These are phyloP conservation scores for Sporobolomyces phaffii DNA, from an alignment of 768 basidiomycete genomes.

Conservation along the genomic window DNA sequence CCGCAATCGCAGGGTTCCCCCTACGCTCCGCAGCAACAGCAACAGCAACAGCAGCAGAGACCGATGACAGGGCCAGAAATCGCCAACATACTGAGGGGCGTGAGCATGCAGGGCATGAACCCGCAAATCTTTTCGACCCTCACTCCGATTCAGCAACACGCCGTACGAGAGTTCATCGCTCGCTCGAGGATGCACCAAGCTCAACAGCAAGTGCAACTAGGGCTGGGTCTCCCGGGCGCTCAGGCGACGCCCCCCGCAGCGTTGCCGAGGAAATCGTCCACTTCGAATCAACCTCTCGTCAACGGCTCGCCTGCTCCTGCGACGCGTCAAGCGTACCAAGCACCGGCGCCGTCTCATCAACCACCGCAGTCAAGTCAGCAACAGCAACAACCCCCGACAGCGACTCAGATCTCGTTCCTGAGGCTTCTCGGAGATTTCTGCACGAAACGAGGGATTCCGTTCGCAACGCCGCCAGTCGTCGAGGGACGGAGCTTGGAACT, in stretches of 20 bases:
- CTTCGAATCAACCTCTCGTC: not conserved
- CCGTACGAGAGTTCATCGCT: constrained; percentile 11
- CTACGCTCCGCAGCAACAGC: not conserved
- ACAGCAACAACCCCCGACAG: not conserved
- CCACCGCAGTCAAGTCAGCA: not conserved
- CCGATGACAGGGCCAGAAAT: constrained; percentile 5
- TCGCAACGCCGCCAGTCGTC: constrained; percentile 4
- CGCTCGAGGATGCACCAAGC: not conserved
- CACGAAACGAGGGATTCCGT: constrained; percentile 1
- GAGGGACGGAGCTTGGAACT: constrained; percentile 27
- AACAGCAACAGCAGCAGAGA: not conserved
- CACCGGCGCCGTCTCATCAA: not conserved
- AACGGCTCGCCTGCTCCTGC: not conserved
- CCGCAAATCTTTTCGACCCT: constrained; percentile 17
- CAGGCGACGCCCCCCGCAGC: not conserved
- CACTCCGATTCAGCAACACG: constrained; percentile 18
- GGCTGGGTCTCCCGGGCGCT: constrained; percentile 21
- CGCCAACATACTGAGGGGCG: not conserved
- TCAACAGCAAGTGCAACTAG: constrained; percentile 25
- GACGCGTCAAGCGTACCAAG: not conserved
- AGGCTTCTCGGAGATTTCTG: constrained; percentile 24
- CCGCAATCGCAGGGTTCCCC: not conserved
- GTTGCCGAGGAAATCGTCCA: not conserved
- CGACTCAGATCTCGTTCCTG: not conserved
- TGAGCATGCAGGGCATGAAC: constrained; percentile 17